phyloP scores from a whole-genome alignment of 352 stramenopile genomes.

The Blastocystis sp. region DNA sequence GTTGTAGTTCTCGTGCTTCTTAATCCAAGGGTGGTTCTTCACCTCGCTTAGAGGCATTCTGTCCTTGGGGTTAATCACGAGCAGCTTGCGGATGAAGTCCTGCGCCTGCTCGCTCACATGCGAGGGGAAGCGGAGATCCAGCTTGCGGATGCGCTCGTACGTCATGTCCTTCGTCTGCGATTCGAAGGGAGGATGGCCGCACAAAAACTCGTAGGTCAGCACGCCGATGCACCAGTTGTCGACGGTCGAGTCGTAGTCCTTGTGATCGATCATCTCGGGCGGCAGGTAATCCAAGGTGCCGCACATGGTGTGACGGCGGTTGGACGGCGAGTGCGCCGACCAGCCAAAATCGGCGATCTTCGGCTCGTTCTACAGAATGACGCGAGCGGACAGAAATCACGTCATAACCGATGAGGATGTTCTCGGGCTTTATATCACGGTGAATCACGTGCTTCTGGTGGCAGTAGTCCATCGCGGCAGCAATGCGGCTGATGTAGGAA shows the following conservation, averaged over 20 bases:
- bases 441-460: constrained; percentile 99
- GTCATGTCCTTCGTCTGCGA: constrained; percentile 89
- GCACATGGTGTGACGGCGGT: constrained; percentile 92
- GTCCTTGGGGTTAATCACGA: constrained; percentile 90
- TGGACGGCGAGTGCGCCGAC: constrained; percentile 95
- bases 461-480: constrained; percentile 90
- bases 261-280: constrained; percentile 98
- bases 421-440: constrained; percentile 98
- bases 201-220: constrained; percentile 96
- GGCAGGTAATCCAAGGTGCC: constrained; percentile 97
- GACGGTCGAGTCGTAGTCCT: constrained; percentile 92
- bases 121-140: constrained; percentile 90
- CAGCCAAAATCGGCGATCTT: constrained; percentile 99
- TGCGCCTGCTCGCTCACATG: constrained; percentile 85
- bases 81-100: constrained; percentile 84
- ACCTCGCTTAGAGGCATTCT: constrained; percentile 86
- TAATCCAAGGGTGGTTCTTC: constrained; percentile 89
- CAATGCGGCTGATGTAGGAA: constrained; percentile 89
- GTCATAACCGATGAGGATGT: constrained; percentile 89
- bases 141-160: constrained; percentile 90
- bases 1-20: constrained; percentile 63
- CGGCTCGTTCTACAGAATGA: constrained; percentile 79
- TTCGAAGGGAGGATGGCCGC: constrained; percentile 94
- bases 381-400: constrained; percentile 60
- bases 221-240: constrained; percentile 97